Conservation (phyloP, 2,329 filamentous ascomycete genomes). For the Stagonosporopsis vannaccii region DNA sequence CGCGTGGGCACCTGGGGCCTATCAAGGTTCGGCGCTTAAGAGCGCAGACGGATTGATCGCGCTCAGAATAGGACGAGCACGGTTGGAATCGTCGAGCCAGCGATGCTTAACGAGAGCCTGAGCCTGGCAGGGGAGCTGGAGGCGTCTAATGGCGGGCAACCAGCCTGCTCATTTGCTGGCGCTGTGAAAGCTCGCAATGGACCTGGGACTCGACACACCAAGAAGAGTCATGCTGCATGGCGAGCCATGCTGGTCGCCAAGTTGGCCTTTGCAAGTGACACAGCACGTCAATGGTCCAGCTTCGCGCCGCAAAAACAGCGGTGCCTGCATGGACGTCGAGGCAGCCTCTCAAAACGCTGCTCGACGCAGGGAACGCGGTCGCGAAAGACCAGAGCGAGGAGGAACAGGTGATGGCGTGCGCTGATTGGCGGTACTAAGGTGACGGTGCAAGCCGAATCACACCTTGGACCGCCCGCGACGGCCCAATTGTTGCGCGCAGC, state of each 20-base stretch:
- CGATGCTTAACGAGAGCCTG: conserved; percentile 34
- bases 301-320: conserved; percentile 42
- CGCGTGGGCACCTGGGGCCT: conserved; percentile 40
- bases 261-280: conserved; percentile 36
- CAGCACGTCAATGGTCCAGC: conserved; percentile 39
- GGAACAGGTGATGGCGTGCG: conserved; percentile 15
- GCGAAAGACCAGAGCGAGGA: conserved; percentile 31
- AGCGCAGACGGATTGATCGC: conserved; percentile 42
- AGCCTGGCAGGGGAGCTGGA: conserved; percentile 35
- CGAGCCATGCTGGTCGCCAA: conserved; percentile 39
- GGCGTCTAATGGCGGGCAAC: conserved; percentile 45
- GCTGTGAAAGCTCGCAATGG: conserved; percentile 35
- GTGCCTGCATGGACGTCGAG: conserved; percentile 45
- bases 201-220: conserved; percentile 38
- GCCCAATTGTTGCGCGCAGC: conserved; percentile 16
- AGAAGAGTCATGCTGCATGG: conserved; percentile 33
- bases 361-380: conserved; percentile 32
- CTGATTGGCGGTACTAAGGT: conserved; percentile 29
- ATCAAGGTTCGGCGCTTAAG: conserved; percentile 50
- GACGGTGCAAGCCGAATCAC: conserved; percentile 22
- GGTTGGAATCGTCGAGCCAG: conserved; percentile 35
- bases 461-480: conserved; percentile 11
- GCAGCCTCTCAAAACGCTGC: conserved; percentile 37
- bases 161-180: conserved; percentile 39
- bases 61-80: conserved; percentile 48